phyloP scores from a whole-genome alignment of 2,329 filamentous ascomycete genomes.

The Xylaria sp. region DNA sequence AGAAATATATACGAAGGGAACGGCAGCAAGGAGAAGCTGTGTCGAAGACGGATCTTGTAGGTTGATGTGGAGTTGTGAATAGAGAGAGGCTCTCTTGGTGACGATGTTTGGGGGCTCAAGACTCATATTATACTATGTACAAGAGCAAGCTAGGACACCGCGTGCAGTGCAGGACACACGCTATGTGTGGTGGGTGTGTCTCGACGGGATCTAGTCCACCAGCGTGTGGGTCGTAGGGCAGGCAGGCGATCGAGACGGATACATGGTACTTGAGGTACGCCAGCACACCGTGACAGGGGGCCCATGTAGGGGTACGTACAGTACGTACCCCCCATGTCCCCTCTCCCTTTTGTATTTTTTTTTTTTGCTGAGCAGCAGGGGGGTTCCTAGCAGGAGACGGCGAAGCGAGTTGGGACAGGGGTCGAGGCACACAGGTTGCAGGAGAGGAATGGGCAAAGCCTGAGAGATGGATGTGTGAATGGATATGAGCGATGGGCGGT shows the following conservation, averaged over 20 bases:
- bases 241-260: slow-evolving; percentile 40
- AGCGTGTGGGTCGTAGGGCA: slow-evolving; percentile 36
- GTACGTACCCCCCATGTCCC: slow-evolving; percentile 30
- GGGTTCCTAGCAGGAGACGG: slow-evolving; percentile 23
- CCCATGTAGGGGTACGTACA: slow-evolving; percentile 27
- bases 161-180: slow-evolving; percentile 32
- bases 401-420: slow-evolving; percentile 34
- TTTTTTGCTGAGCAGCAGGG: slow-evolving; percentile 16
- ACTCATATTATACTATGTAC: slow-evolving; percentile 42
- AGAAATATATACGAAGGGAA: slow-evolving; percentile 30
- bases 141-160: slow-evolving; percentile 33
- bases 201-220: slow-evolving; percentile 38
- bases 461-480: slow-evolving; percentile 22
- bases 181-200: slow-evolving; percentile 34
- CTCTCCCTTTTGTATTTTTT: slow-evolving; percentile 21
- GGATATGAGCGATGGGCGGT: slow-evolving; percentile 31
- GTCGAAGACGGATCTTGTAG: slow-evolving; percentile 16
- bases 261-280: slow-evolving; percentile 31
- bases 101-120: slow-evolving; percentile 40
- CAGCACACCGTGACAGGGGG: slow-evolving; percentile 36
- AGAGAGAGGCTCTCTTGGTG: slow-evolving; percentile 31
- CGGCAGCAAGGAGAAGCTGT: slow-evolving; percentile 14
- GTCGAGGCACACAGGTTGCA: slow-evolving; percentile 29
- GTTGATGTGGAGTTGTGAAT: slow-evolving; percentile 30
- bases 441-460: slow-evolving; percentile 33